These are phyloP conservation scores for Alternaria metachromatica DNA, from an alignment of 2,329 filamentous ascomycete genomes.

Conservation along the genomic window DNA sequence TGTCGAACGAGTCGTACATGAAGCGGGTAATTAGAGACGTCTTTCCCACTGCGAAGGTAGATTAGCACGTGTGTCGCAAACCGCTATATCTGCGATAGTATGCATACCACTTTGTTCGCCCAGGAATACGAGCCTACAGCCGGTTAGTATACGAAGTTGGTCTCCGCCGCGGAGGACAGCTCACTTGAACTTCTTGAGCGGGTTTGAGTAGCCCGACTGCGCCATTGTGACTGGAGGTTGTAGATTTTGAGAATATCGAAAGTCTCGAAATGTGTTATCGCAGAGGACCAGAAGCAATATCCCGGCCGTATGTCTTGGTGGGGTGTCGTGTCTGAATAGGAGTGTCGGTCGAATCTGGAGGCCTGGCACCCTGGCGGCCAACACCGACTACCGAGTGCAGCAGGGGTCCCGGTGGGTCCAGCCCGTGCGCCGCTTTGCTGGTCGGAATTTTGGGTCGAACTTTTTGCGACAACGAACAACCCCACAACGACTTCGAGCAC, in stretches of 20 bases:
- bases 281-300: slow-evolving; percentile 3
- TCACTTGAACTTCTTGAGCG: slow-evolving; percentile 99
- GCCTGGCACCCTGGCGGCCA: slow-evolving; percentile 19
- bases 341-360: slow-evolving; percentile 27
- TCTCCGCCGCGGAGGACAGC: slow-evolving; percentile 19
- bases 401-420: slow-evolving; percentile 11
- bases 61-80: slow-evolving; percentile 20
- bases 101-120: slow-evolving; percentile 96
- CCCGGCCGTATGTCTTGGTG: slow-evolving; percentile 12
- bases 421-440: slow-evolving; percentile 14
- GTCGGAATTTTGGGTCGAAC: slow-evolving; percentile 21
- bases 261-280: neutral
- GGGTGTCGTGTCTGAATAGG: slow-evolving; percentile 30
- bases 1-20: slow-evolving; percentile 99
- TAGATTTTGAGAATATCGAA: slow-evolving; percentile 1
- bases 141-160: slow-evolving; percentile 31
- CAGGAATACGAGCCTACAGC: slow-evolving; percentile 84
- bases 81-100: neutral
- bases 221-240: slow-evolving; percentile 69
- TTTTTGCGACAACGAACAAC: slow-evolving; percentile 21
- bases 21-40: slow-evolving; percentile 98
- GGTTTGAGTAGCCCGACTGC: slow-evolving; percentile 89
- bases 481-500: slow-evolving; percentile 10
- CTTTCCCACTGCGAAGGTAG: slow-evolving; percentile 77
- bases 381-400: slow-evolving; percentile 18